Conservation (phyloP, 768 basidiomycete species). For the Pluteus cervinus region DNA sequence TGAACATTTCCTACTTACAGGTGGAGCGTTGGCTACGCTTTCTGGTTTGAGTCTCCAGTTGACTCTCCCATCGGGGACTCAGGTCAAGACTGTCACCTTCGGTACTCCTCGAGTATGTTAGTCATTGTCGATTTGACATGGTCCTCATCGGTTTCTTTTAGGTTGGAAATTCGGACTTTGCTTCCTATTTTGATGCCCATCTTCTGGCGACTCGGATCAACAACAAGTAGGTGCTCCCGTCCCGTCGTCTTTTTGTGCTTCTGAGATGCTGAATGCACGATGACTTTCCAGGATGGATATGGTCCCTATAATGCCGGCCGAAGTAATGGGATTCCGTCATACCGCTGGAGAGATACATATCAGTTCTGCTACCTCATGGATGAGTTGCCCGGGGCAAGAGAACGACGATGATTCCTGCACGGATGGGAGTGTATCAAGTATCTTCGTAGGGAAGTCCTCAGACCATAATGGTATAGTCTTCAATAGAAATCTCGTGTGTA, state of each 20-base stretch:
- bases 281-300: conserved; percentile 16
- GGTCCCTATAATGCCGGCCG: conserved; percentile 25
- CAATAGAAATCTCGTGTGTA: too few relatives aligned
- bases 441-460: neutral
- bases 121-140: neutral
- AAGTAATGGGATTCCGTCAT: conserved; percentile 28
- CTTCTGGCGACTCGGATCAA: conserved; percentile 38
- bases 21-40: conserved; percentile 17
- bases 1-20: conserved; percentile 3
- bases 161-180: conserved; percentile 51
- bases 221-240: conserved; percentile 25
- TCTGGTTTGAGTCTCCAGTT: conserved; percentile 20
- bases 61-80: conserved; percentile 12
- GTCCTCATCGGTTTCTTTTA: conserved; percentile 9
- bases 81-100: conserved; percentile 16
- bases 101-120: conserved; percentile 16
- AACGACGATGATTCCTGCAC: neutral
- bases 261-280: neutral
- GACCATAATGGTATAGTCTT: neutral
- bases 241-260: neutral
- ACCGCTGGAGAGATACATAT: conserved; percentile 24
- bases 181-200: conserved; percentile 42
- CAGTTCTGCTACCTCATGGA: conserved; percentile 10
- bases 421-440: neutral
- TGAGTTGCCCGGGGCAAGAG: conserved; percentile 11